Evolutionary conservation across 2,329 filamentous ascomycete species (phyloP).

Genomic region (Diaporthe humulicola): DNA sequence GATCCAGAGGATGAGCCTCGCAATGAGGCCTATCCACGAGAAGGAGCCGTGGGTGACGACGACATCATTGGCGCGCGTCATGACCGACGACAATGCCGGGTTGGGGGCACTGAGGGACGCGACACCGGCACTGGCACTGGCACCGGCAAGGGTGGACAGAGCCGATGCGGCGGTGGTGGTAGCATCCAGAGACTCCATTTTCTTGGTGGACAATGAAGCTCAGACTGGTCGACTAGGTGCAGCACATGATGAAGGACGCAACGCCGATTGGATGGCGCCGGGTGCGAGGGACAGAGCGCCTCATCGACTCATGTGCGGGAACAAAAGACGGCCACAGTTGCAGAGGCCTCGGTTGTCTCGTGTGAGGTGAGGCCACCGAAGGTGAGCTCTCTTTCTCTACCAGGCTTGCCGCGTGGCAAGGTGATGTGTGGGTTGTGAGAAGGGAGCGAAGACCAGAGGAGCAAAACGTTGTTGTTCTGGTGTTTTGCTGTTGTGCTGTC

Average conservation of each 20-base stretch:
- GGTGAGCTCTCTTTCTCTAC: neutral
- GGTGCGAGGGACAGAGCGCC: conserved; percentile 23
- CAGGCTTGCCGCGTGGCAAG: neutral
- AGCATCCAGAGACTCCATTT: conserved; percentile 39
- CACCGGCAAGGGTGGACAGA: conserved; percentile 23
- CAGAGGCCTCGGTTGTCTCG: neutral
- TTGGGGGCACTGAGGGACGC: conserved; percentile 48
- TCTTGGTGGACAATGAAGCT: conserved; percentile 35
- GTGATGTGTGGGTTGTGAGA: neutral
- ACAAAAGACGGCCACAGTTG: neutral
- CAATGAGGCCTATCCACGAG: conserved; percentile 71
- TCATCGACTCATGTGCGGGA: conserved; percentile 34
- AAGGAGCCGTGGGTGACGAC: conserved; percentile 55
- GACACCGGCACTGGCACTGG: conserved; percentile 21
- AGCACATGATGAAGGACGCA: conserved; percentile 40
- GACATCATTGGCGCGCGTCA: conserved; percentile 54
- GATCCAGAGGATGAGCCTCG: conserved; percentile 65
- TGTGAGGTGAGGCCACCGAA: neutral
- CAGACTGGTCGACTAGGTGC: conserved; percentile 34
- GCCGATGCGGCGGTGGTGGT: conserved; percentile 30
- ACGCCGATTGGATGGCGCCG: conserved; percentile 39
- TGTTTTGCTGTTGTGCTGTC: conserved; percentile 22
- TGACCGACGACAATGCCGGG: conserved; percentile 52
- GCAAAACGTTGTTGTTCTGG: neutral
- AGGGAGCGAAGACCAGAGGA: conserved; percentile 5